Base-by-base conservation (phyloP, 2,329 filamentous ascomycete species). In the Allantophomopsis cytisporea region DNA sequence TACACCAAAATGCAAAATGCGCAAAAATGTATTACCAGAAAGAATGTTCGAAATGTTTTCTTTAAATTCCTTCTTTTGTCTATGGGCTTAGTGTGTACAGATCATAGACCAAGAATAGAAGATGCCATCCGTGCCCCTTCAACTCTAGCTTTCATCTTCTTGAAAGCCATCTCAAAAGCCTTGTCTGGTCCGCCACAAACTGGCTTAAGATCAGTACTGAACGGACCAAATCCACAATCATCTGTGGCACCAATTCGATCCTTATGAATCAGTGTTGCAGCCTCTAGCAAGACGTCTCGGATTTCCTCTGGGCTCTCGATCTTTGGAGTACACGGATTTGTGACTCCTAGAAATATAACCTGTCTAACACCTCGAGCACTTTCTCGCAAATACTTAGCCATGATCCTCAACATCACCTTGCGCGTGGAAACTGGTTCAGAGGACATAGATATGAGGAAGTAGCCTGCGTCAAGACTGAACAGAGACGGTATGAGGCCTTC, bases 381-480 rank as follows among this genome's bases (percentile, higher is more conserved):
- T 12, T 45, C 44, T 7, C 50, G 48, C 31, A 55, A 54, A 16
- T 43, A 41, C 37, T 52, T 35, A 5, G 54, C 53, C 30, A 52
- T 54, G 21, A 54, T 45, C 36, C 51, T 44, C 43, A 55, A 57
- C 15, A 56, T 49, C 31, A 43, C 43, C 17, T 50, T 42, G 36
- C 53, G 56, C 7, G 31, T 8, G 16, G 31, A 14, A 36, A 55
- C 49, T 16, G 45, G 43, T 42, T 57, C 54, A 11, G 45, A 50
- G 16, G 54, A 48, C 30, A 49, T 43, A 37, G 56, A 54, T 38
- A 56, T 54, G 12, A 58, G 42, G 45, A 57, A 57, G 43, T 58
- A 58, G 6, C 55, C 55, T 2, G 55, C 55, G 37, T 58, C 55
- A 41, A 58, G 55, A 39, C 51, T 46, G 42, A 58, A 58, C 39